Evolutionary conservation across 2,329 filamentous ascomycete genomes (phyloP), one percentile per base, ranked within the genome.

Genomic region (Aspergillus nomiae): DNA sequence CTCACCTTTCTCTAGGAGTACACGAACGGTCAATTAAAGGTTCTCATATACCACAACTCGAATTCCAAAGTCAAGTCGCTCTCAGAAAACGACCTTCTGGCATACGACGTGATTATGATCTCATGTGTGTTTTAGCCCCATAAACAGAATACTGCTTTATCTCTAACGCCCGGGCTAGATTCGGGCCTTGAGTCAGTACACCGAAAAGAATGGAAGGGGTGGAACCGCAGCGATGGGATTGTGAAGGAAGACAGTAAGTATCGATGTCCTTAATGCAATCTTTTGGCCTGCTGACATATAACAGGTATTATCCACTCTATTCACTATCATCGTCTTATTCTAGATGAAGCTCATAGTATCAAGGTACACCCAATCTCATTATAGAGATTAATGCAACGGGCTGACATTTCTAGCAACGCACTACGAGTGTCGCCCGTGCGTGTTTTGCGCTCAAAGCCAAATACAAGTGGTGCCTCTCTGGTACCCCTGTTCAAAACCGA

Each of bases 281-380:
- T 51, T 16, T 45, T 12, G 19, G 11, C n/a, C 10, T 41, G 54
- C 45, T 71, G 32, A 70, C 57, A 30, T 53, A 55, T 21, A 85
- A 26, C 50, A 78, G 91, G 90, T 70, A 77, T 90, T 36, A 92
- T 99, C 36, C 95, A 99, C 76, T 85, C 90, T 45, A 91, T 97
- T 56, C 82, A 90, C 28, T 99, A 94, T 69, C 94, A 98, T 75
- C 90, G 95, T 32, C 85, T 97, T 63, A 95, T 99, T 60, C 87
- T 99, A 4, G 95, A 99, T 69, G 95, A 99, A 77, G 93, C 93
- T 7, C 93, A 99, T 78, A 94, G 90, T 77, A 98, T 99, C 84
- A 99, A 90, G 80, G 85, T 86, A 77, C 61, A 70, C 45, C n/a
- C 11, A 41, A 19, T 16, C 5, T 46, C 8, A 41, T 36, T 45